phyloP scores from a whole-genome alignment of 257 asterid genomes.

The Solanum pimpinellifolium region DNA sequence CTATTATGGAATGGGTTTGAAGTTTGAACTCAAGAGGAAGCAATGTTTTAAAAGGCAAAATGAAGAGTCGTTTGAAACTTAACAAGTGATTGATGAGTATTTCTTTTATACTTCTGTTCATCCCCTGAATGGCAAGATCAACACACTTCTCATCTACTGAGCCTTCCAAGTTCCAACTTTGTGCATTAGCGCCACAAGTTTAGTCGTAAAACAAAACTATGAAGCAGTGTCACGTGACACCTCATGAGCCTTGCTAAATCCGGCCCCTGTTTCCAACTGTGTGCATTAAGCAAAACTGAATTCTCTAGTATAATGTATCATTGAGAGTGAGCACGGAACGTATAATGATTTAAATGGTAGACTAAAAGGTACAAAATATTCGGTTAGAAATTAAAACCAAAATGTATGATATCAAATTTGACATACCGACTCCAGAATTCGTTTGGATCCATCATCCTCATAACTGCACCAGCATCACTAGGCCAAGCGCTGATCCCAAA shows the following conservation, averaged over 20 bases:
- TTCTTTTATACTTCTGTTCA: no score
- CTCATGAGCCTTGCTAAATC: no score
- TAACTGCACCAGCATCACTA: constrained; percentile 77
- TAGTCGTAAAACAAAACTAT: neutral
- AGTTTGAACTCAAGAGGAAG: neutral
- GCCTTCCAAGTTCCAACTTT: neutral
- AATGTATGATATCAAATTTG: neutral
- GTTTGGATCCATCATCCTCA: constrained; percentile 38
- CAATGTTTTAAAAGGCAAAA: neutral
- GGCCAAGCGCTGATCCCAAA: constrained; percentile 92
- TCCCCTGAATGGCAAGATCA: constrained; percentile 41
- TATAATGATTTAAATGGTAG: neutral
- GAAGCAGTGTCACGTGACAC: no score
- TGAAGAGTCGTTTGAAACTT: neutral
- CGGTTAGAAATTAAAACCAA: neutral
- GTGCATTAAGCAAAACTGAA: neutral
- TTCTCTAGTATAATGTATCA: neutral
- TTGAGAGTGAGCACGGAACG: constrained; percentile 10
- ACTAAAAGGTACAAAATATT: neutral
- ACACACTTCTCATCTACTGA: constrained; percentile 51
- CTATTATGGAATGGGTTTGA: neutral
- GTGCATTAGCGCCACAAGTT: neutral
- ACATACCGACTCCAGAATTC: neutral
- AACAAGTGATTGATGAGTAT: no score
- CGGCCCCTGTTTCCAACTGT: neutral